These are phyloP conservation scores for Colletotrichum incanum DNA, from an alignment of 2,329 filamentous ascomycete genomes.

Conservation along the genomic window DNA sequence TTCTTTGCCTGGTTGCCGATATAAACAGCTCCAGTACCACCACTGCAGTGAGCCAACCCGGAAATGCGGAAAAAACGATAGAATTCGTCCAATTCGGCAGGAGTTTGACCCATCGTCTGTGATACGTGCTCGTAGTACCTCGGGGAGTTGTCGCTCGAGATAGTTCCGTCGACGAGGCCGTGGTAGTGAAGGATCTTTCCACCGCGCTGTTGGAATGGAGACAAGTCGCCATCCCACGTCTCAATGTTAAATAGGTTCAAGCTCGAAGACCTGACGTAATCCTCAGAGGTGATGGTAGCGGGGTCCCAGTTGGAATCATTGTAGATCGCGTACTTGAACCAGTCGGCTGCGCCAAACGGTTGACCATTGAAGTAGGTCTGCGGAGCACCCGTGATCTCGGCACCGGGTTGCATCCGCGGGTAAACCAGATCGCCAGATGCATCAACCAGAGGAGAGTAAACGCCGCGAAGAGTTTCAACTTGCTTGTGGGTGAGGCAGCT, in stretches of 20 bases:
- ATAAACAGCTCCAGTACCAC: slow-evolving; percentile 58
- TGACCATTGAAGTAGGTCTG: slow-evolving; percentile 55
- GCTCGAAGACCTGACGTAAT: slow-evolving; percentile 52
- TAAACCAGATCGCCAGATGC: slow-evolving; percentile 55
- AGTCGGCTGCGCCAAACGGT: slow-evolving; percentile 47
- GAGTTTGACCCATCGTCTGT: slow-evolving; percentile 56
- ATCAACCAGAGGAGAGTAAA: slow-evolving; percentile 50
- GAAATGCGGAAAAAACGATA: slow-evolving; percentile 68
- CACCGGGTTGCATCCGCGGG: slow-evolving; percentile 64
- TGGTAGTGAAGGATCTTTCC: slow-evolving; percentile 65
- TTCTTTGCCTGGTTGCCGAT: slow-evolving; percentile 48
- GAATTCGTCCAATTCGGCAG: slow-evolving; percentile 57
- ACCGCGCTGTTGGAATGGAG: slow-evolving; percentile 56
- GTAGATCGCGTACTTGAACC: slow-evolving; percentile 59
- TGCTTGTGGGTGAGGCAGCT: slow-evolving; percentile 50
- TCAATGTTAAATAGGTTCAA: slow-evolving; percentile 56
- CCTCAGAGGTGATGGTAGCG: slow-evolving; percentile 52
- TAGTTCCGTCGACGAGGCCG: slow-evolving; percentile 58
- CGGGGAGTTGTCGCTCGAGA: slow-evolving; percentile 61
- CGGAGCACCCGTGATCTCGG: slow-evolving; percentile 61
- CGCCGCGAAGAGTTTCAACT: slow-evolving; percentile 53
- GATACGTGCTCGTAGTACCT: slow-evolving; percentile 65
- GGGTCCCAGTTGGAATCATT: slow-evolving; percentile 56
- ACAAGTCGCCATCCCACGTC: slow-evolving; percentile 58
- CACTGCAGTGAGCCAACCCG: slow-evolving; percentile 66